Conservation (phyloP, 2,329 filamentous ascomycete species). For the Raffaelea albimanens region DNA sequence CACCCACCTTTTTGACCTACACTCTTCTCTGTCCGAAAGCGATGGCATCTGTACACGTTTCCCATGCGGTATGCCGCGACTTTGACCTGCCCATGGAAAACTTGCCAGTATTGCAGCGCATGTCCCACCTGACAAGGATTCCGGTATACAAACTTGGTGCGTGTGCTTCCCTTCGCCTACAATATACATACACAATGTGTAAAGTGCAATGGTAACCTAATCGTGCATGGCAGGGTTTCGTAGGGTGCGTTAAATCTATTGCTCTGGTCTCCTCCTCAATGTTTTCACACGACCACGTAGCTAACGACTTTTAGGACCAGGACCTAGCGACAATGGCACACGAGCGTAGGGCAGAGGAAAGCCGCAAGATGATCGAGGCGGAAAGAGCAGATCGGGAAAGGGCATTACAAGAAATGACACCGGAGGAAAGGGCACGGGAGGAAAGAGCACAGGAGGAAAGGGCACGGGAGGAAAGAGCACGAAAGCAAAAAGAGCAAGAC, state of each 20-base stretch:
- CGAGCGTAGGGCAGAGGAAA: neutral
- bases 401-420: no score
- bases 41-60: neutral
- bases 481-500: neutral
- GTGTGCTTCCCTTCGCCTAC: neutral
- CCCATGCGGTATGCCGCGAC: neutral
- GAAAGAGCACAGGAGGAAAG: neutral
- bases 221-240: slow-evolving; percentile 1
- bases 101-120: slow-evolving; percentile 2
- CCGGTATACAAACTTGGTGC: slow-evolving; percentile 4
- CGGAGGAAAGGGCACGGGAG: neutral
- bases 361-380: neutral
- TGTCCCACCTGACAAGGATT: slow-evolving; percentile 1
- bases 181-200: neutral
- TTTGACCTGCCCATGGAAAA: slow-evolving; percentile 4
- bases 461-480: neutral
- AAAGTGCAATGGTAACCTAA: neutral
- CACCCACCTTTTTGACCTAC: slow-evolving; percentile 2
- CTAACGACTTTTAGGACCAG: slow-evolving; percentile 2
- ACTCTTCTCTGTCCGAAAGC: slow-evolving; percentile 1
- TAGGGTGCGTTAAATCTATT: neutral
- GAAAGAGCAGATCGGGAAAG: neutral
- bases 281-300: neutral
- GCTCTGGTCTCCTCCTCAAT: neutral
- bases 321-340: neutral